Evolutionary conservation across 2,329 filamentous ascomycete species (phyloP).

Genomic region (Neofusicoccum parvum): DNA sequence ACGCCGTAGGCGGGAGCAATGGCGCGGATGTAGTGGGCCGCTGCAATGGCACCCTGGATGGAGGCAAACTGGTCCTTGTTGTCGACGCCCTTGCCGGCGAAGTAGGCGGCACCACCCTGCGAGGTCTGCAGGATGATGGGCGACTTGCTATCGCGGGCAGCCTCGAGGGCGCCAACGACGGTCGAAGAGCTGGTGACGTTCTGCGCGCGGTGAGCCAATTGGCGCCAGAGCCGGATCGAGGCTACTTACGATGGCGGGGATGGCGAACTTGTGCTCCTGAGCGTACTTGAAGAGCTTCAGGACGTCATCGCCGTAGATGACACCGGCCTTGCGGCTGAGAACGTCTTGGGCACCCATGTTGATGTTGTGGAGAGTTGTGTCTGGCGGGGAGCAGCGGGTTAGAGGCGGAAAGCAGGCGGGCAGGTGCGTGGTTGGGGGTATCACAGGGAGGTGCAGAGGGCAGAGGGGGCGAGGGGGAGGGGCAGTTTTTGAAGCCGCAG

Average conservation of each 20-base stretch:
- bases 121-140: conserved; percentile 93
- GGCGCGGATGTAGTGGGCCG: conserved; percentile 87
- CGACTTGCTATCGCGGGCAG: conserved; percentile 86
- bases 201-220: conserved; percentile 26
- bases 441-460: conserved; percentile 16
- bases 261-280: conserved; percentile 83
- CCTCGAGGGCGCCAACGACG: conserved; percentile 85
- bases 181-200: conserved; percentile 95
- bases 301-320: conserved; percentile 68
- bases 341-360: conserved; percentile 54
- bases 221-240: conserved; percentile 21
- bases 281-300: conserved; percentile 81
- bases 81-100: conserved; percentile 45
- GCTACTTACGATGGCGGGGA: conserved; percentile 66
- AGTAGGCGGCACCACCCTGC: conserved; percentile 81
- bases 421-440: not conserved
- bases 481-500: conserved; percentile 18
- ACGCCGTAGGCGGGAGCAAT: conserved; percentile 85
- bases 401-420: not conserved
- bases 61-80: conserved; percentile 75
- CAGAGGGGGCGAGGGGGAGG: conserved; percentile 21
- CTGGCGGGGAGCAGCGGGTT: not conserved
- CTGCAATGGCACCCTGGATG: conserved; percentile 80
- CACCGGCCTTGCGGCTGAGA: conserved; percentile 64
- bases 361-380: conserved; percentile 15